Base-by-base conservation (phyloP, 768 basidiomycete species). In the Boletus insuetus region DNA sequence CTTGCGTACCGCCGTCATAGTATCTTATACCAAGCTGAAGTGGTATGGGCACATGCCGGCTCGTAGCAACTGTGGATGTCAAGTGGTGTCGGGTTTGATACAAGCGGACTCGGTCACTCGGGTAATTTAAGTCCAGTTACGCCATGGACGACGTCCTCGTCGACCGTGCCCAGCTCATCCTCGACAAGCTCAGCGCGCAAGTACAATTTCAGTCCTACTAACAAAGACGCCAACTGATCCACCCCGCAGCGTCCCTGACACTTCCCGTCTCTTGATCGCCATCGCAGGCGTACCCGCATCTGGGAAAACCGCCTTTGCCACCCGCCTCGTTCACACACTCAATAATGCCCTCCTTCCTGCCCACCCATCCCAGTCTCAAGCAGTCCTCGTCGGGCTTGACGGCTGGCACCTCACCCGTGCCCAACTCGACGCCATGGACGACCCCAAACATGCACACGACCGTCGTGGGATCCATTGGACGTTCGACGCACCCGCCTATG, bases 401-500 rank as follows among this genome's bases (percentile, higher is more conserved):
- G 95, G 96, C 12, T 98, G 94, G 93, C 95, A 98, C 69, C 78
- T 89, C 55, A 82, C 89, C 17, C 83, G 92, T 22, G 80, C 83
- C 5, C 84, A 90, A 59, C 82, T 98, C 26, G 91, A 91, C 63
- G 65, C 73, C 20, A 80, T 94, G 66, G 82, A 84, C 14, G 85
- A 97, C 68, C 87, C 94, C 0, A 76, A 80, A 49, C 79, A 85
- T 39, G 93, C 94, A 0, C 84, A 88, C 60, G 86, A 86, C 54
- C 72, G 91, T 44, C 82, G 94, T 20, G 95, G 95, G 3, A 85
- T 80, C 14, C 89, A 94, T 61, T 96, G 93, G 89, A 97, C 94
- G 2, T 98, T 98, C 64, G 87, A 97, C 61, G 84, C 82, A 6
- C 60, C 68, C n/a, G 76, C 77, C 24, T 97, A 94, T 69, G 79